Percentiles rank a stretch among this genome's conserved stretches.
Conservation (phyloP, 1,139 yeast species). For the Lodderomyces metapsilosis region DNA sequence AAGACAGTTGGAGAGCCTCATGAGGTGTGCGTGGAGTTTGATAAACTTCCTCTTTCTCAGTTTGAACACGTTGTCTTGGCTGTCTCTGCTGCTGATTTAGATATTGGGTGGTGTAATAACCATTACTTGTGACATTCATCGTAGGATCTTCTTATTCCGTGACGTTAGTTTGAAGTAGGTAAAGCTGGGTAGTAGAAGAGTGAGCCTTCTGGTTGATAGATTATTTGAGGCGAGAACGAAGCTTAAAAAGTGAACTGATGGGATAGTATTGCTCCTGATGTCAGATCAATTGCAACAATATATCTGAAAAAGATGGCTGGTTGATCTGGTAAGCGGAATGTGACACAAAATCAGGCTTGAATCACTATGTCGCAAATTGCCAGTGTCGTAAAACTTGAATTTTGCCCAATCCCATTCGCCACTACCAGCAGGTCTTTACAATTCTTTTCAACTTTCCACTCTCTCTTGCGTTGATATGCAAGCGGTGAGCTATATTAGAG, state of each 20-base stretch:
- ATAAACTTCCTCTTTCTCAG: background rate
- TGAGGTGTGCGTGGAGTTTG: conserved; percentile 4
- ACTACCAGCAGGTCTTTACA: too few relatives aligned
- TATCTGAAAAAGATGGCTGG: conserved; percentile 1
- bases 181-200: background rate
- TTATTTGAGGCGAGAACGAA: too few relatives aligned
- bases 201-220: background rate
- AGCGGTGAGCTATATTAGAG: too few relatives aligned
- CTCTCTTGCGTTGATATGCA: too few relatives aligned
- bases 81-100: conserved; percentile 12
- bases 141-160: too few relatives aligned
- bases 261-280: too few relatives aligned
- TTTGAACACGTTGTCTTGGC: conserved; percentile 7
- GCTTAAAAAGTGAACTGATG: too few relatives aligned
- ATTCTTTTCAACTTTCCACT: too few relatives aligned
- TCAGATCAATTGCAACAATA: background rate
- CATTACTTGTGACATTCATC: conserved; percentile 16
- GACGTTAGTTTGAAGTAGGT: too few relatives aligned
- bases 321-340: background rate
- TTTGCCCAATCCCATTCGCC: too few relatives aligned
- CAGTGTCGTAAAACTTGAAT: background rate
- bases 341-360: background rate
- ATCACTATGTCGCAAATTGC: background rate
- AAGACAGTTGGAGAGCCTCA: conserved; percentile 2
- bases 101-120: conserved; percentile 16